Conservation (phyloP, 1,139 yeast species). For the Suhomyces bokatorum region DNA sequence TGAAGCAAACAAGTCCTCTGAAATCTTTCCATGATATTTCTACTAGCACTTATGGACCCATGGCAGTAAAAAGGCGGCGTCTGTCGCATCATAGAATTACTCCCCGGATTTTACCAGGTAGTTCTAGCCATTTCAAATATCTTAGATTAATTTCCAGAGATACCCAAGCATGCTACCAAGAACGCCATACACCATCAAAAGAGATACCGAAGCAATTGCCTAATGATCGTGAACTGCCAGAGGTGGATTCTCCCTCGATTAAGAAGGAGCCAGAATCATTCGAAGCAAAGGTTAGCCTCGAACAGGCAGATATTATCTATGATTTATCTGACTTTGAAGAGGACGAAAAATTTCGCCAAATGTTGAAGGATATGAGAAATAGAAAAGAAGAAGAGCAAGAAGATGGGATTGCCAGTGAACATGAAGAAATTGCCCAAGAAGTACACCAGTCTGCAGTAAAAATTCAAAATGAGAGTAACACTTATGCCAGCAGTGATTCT, state of each 20-base stretch:
- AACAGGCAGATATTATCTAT: slow-evolving; percentile 17
- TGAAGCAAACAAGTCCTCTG: background rate
- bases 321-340: slow-evolving; percentile 35
- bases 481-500: background rate
- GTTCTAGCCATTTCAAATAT: slow-evolving; percentile 13
- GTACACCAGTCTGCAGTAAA: no score
- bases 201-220: no score
- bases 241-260: background rate
- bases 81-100: no score
- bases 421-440: no score
- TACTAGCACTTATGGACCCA: background rate
- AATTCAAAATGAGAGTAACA: no score
- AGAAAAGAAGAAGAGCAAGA: background rate
- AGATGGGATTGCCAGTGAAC: background rate
- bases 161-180: no score
- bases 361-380: slow-evolving; percentile 14
- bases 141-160: background rate
- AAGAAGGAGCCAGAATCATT: slow-evolving; percentile 8
- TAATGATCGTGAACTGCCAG: no score
- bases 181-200: no score
- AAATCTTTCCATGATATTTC: background rate
- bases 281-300: slow-evolving; percentile 7
- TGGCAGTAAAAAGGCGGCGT: background rate
- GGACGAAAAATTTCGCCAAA: slow-evolving; percentile 21
- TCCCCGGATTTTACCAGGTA: slow-evolving; percentile 14